A percentile compares a stretch with the other conserved stretches of the same genome.
Conservation (phyloP, 768 basidiomycete species). For the Solioccasus polychromus region DNA sequence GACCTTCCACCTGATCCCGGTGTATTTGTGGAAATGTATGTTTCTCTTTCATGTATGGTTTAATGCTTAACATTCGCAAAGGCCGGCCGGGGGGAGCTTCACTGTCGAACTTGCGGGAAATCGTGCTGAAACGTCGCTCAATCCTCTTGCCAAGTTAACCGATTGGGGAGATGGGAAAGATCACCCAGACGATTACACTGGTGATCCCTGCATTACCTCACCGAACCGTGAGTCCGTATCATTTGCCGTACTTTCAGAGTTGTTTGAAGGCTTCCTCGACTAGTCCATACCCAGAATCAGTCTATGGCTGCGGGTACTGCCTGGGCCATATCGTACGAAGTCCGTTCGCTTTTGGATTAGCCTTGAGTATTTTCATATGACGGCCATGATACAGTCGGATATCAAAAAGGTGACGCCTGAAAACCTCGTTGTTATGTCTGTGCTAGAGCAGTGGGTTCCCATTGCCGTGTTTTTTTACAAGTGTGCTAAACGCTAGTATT, state of each 20-base stretch:
- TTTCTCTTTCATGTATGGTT: not conserved
- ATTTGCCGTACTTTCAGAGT: not conserved
- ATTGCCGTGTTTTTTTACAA: not conserved
- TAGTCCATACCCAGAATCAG: slow-evolving; percentile 16
- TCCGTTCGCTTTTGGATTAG: slow-evolving; percentile 7
- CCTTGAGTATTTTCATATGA: not conserved
- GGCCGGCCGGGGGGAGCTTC: not conserved
- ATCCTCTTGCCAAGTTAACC: rapidly evolving
- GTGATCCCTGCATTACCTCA: not conserved
- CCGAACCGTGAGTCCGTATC: slow-evolving; percentile 16
- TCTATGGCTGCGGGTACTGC: slow-evolving; percentile 8
- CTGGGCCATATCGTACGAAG: slow-evolving; percentile 11
- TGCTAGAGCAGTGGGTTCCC: not conserved
- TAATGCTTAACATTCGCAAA: too few species aligned
- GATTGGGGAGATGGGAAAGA: slow-evolving; percentile 2
- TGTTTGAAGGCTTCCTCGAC: not conserved
- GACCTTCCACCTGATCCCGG: not conserved
- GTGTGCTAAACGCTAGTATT: not conserved
- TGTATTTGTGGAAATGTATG: slow-evolving; percentile 9
- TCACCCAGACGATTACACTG: not conserved
- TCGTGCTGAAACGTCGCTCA: not conserved
- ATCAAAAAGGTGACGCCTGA: not conserved
- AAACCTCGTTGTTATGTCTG: slow-evolving; percentile 1
- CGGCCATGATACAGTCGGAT: not conserved
- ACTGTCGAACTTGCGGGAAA: slow-evolving; percentile 7